phyloP scores from a whole-genome alignment of 2,329 filamentous ascomycete species.

The Nothopassalora personata region DNA sequence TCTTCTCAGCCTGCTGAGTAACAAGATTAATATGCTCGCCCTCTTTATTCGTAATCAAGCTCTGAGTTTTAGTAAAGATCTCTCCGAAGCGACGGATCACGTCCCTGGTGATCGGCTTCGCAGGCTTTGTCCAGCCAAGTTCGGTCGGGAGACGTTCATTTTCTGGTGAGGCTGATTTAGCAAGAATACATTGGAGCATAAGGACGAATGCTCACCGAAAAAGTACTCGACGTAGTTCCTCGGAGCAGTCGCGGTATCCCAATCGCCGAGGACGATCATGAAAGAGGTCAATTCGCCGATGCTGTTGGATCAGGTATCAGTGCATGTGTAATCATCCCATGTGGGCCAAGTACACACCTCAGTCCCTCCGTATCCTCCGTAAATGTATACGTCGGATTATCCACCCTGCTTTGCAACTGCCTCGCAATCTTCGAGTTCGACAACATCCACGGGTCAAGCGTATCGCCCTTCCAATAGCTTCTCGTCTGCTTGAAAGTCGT shows the following conservation, averaged over 20 bases:
- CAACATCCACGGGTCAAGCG: constrained; percentile 38
- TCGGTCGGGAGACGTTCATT: background rate
- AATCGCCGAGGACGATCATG: constrained; percentile 47
- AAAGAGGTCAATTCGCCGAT: constrained; percentile 46
- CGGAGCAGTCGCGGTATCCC: constrained; percentile 36
- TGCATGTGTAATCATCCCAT: background rate
- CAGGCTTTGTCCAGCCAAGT: background rate
- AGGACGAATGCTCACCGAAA: constrained; percentile 30
- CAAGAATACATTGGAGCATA: background rate
- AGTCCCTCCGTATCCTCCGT: constrained; percentile 40
- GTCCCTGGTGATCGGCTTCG: background rate
- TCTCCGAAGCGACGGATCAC: background rate
- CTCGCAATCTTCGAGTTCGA: constrained; percentile 45
- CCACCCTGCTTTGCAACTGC: constrained; percentile 40
- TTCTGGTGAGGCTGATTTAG: background rate
- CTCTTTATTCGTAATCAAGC: background rate
- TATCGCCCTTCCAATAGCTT: constrained; percentile 42
- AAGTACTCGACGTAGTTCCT: constrained; percentile 41
- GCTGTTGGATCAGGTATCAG: background rate
- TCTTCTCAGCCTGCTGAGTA: too few species aligned
- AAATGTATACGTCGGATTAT: constrained; percentile 48
- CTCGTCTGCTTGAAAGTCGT: constrained; percentile 45
- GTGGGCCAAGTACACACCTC: constrained; percentile 22
- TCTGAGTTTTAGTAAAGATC: background rate
- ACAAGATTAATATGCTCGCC: background rate